Evolutionary conservation across 306 rosid genomes (phyloP).

Genomic region (Purshia tridentata): DNA sequence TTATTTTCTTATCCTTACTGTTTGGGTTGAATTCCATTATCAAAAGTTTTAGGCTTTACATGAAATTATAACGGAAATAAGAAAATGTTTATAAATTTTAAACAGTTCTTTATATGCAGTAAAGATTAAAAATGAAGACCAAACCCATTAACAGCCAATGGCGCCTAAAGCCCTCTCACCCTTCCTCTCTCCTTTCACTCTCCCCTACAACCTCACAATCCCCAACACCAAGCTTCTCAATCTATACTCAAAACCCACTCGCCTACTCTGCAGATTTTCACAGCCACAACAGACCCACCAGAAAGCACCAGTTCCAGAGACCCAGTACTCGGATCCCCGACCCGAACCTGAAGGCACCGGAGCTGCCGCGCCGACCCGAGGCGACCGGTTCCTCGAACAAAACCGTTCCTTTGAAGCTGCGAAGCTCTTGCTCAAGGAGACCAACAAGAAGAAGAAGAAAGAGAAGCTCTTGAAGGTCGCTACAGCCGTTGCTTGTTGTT

Average conservation of each 20-base stretch:
- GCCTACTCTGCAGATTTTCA: slow-evolving; percentile 39
- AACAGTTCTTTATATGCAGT: too few species aligned
- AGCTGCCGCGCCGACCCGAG: slow-evolving; percentile 78
- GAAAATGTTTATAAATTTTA: not conserved
- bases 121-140: not conserved
- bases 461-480: slow-evolving; percentile 53
- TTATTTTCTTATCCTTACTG: too few species aligned
- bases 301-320: slow-evolving; percentile 28
- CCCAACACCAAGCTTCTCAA: slow-evolving; percentile 27
- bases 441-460: slow-evolving; percentile 34
- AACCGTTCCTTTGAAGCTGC: slow-evolving; percentile 59
- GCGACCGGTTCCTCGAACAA: slow-evolving; percentile 68
- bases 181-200: slow-evolving; percentile 46
- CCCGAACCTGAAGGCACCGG: slow-evolving; percentile 58
- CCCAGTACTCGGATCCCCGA: slow-evolving; percentile 16
- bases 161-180: slow-evolving; percentile 63
- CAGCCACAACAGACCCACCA: slow-evolving; percentile 24
- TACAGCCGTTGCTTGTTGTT: slow-evolving; percentile 51
- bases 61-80: not conserved
- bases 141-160: slow-evolving; percentile 32
- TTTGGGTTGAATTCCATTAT: too few species aligned
- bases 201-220: slow-evolving; percentile 26
- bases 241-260: slow-evolving; percentile 24
- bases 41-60: too few species aligned
- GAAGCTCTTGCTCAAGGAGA: slow-evolving; percentile 56